phyloP scores from a whole-genome alignment of 2,329 filamentous ascomycete species.

The Emmonsiellopsis sp. region DNA sequence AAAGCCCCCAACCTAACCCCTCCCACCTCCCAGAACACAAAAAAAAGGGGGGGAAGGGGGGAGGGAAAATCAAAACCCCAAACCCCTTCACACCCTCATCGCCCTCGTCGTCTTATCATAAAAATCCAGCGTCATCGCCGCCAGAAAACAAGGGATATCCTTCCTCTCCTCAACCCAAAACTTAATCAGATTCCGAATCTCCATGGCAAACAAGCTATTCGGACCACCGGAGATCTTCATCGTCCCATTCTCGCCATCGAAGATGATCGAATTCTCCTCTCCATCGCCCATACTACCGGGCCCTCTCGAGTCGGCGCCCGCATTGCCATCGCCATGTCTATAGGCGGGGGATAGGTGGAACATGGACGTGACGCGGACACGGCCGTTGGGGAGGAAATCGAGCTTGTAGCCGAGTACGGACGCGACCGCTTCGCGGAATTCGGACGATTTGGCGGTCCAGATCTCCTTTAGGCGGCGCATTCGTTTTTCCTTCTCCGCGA shows the following conservation, averaged over 20 bases:
- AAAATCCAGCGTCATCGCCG: constrained; percentile 85
- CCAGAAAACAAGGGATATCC: constrained; percentile 87
- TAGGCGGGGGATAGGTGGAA: constrained; percentile 60
- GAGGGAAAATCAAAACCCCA: constrained; percentile 3
- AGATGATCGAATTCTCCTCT: constrained; percentile 57
- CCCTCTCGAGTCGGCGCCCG: constrained; percentile 50
- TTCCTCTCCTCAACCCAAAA: constrained; percentile 95
- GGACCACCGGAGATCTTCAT: constrained; percentile 97
- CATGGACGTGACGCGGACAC: constrained; percentile 81
- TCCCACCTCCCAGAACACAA: neutral
- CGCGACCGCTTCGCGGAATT: constrained; percentile 93
- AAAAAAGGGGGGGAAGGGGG: neutral
- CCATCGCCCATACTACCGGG: constrained; percentile 37
- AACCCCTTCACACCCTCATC: constrained; percentile 15
- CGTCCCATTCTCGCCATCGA: constrained; percentile 86
- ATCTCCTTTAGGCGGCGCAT: constrained; percentile 83
- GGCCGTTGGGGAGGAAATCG: constrained; percentile 93
- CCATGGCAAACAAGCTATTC: constrained; percentile 71
- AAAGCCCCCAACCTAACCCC: too few relatives aligned
- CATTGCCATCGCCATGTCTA: constrained; percentile 35
- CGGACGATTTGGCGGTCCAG: constrained; percentile 79
- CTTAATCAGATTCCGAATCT: constrained; percentile 77
- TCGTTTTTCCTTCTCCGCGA: constrained; percentile 66
- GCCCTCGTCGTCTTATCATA: constrained; percentile 55
- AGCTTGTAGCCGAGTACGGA: constrained; percentile 89